phyloP scores from a whole-genome alignment of 164 flowering plant species.

The Macadamia tetraphylla region DNA sequence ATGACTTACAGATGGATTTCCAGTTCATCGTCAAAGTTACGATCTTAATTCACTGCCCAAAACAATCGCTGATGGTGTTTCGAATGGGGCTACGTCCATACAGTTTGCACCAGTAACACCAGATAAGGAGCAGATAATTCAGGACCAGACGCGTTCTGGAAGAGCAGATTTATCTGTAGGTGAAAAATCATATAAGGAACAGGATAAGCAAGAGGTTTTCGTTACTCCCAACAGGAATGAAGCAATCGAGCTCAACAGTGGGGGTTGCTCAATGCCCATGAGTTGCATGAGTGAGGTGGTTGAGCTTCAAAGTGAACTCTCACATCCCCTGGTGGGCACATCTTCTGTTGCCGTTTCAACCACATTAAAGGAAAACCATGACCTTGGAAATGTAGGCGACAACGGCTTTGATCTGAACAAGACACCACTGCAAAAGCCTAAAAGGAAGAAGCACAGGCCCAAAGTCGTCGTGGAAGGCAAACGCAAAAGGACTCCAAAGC shows the following conservation, averaged over 20 bases:
- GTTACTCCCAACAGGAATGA: constrained; percentile 6
- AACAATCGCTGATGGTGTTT: constrained; percentile 11
- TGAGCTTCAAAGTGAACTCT: background rate
- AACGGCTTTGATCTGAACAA: constrained; percentile 27
- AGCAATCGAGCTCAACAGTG: background rate
- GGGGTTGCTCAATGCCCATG: no score
- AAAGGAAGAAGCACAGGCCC: constrained; percentile 63
- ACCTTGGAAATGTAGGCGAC: constrained; percentile 25
- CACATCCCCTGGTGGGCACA: constrained; percentile 14
- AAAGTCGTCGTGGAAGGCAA: constrained; percentile 71
- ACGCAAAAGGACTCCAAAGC: constrained; percentile 33
- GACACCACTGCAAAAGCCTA: constrained; percentile 51
- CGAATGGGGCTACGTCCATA: constrained; percentile 2
- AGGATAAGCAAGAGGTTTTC: constrained; percentile 10
- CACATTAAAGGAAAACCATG: constrained; percentile 22
- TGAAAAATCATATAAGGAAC: constrained; percentile 9
- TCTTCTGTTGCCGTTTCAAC: constrained; percentile 15
- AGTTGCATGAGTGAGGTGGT: background rate
- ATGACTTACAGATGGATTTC: constrained; percentile 23
- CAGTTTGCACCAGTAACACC: constrained; percentile 20
- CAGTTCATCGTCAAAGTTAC: constrained; percentile 10
- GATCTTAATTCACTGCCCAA: constrained; percentile 24
- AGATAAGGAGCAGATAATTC: background rate
- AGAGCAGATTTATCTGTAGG: background rate
- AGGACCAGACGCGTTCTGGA: constrained; percentile 7